phyloP scores from a whole-genome alignment of 2,329 filamentous ascomycete species.

The Raffaelea albimanens region DNA sequence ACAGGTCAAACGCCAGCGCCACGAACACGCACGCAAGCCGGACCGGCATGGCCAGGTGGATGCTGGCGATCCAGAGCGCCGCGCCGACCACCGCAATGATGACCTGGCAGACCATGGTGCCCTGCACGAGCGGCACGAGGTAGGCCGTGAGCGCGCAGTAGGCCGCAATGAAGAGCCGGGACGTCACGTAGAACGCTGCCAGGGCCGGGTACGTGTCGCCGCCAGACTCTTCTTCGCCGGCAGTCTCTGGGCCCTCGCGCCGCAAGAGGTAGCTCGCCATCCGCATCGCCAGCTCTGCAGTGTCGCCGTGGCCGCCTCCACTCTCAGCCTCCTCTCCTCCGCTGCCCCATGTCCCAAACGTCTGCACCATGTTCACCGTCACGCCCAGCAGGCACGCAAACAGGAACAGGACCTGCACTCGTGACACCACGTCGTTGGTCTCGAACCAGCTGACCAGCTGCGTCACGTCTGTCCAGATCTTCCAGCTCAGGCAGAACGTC shows the following conservation, averaged over 20 bases:
- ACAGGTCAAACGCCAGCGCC: constrained; percentile 45
- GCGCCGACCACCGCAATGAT: constrained; percentile 34
- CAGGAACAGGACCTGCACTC: constrained; percentile 49
- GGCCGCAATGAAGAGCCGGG: constrained; percentile 41
- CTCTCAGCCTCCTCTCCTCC: background rate
- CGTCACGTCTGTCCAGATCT: constrained; percentile 53
- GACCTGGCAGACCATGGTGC: constrained; percentile 41
- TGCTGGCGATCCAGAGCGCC: constrained; percentile 50
- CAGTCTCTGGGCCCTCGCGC: no score
- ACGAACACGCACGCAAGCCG: constrained; percentile 47
- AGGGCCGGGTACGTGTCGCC: constrained; percentile 46
- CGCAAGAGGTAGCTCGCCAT: constrained; percentile 1
- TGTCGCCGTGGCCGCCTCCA: no score
- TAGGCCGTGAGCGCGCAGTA: constrained; percentile 37
- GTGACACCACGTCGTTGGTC: constrained; percentile 49
- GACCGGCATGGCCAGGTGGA: constrained; percentile 44
- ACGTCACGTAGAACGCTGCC: constrained; percentile 50
- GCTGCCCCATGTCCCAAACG: constrained; percentile 32
- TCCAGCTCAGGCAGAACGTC: constrained; percentile 54
- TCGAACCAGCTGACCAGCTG: constrained; percentile 53
- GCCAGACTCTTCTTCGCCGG: constrained; percentile 1
- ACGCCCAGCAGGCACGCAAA: constrained; percentile 52
- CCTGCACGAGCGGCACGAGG: constrained; percentile 47
- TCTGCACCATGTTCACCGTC: constrained; percentile 52
- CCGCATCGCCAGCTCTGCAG: background rate